Evolutionary conservation across 2,329 filamentous ascomycete species (phyloP).

Genomic region (Dactylellina haptotyla): DNA sequence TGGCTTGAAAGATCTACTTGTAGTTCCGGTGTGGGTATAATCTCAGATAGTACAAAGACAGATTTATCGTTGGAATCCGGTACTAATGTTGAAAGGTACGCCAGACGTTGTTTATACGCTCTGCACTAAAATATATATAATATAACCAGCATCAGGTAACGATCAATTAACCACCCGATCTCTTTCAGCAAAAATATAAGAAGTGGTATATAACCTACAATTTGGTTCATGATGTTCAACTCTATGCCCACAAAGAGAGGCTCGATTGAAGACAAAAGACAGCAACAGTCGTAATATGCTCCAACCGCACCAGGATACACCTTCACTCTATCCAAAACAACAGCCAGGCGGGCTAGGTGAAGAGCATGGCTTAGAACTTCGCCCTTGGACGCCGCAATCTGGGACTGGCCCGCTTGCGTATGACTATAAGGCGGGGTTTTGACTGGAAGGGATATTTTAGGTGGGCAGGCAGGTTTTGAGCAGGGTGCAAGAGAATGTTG

Average conservation of each 20-base stretch:
- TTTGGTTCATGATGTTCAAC: constrained; percentile 28
- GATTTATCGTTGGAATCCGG: not conserved
- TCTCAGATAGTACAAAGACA: constrained; percentile 7
- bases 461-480: not conserved
- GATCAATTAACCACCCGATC: too few species aligned
- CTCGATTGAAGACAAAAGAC: constrained; percentile 18
- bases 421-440: not conserved
- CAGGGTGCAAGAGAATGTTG: not conserved
- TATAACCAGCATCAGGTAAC: not conserved
- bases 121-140: constrained; percentile 11
- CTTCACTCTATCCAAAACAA: constrained; percentile 36
- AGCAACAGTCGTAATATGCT: constrained; percentile 44
- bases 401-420: constrained; percentile 11
- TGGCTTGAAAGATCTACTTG: constrained; percentile 1
- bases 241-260: constrained; percentile 18
- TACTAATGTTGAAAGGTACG: constrained; percentile 18
- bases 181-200: not conserved
- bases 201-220: constrained; percentile 8
- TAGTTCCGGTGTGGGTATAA: constrained; percentile 5
- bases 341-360: constrained; percentile 39
- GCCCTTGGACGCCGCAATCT: constrained; percentile 10
- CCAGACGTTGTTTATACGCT: constrained; percentile 40
- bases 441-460: constrained; percentile 7
- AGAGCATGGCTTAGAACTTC: constrained; percentile 28
- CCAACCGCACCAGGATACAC: constrained; percentile 33